Evolutionary conservation across 176 grass and related monocot species (phyloP).

Genomic region (Phyllostachys edulis): DNA sequence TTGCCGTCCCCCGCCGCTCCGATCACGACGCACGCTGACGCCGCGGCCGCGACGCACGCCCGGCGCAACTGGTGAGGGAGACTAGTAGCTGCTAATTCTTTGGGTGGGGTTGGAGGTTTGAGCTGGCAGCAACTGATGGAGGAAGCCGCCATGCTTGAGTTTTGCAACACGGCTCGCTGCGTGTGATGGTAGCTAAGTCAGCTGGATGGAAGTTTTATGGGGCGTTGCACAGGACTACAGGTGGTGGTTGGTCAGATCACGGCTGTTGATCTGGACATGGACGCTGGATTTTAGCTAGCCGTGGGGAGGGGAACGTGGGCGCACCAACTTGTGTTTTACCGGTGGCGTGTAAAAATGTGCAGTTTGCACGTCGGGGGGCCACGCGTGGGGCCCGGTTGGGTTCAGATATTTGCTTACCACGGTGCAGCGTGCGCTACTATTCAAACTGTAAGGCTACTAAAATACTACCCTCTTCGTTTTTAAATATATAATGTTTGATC

Average conservation of each 20-base stretch:
- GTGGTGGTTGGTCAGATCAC: conserved; percentile 36
- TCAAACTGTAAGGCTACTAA: no score
- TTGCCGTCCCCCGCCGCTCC: conserved; percentile 20
- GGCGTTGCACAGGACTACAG: neutral
- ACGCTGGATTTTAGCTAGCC: conserved; percentile 47
- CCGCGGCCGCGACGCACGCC: conserved; percentile 46
- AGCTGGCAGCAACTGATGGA: conserved; percentile 58
- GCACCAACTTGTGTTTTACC: conserved; percentile 26
- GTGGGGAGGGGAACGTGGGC: neutral
- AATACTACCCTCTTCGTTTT: no score
- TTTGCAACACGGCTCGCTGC: neutral
- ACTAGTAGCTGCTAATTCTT: neutral
- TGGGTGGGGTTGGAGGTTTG: conserved; percentile 14
- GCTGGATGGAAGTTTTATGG: neutral
- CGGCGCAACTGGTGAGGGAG: conserved; percentile 37
- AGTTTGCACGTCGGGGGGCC: conserved; percentile 41
- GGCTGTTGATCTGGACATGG: conserved; percentile 45
- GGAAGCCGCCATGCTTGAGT: conserved; percentile 37
- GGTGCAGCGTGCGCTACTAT: no score
- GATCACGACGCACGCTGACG: conserved; percentile 63
- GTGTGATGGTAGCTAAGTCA: neutral
- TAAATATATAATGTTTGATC: no score
- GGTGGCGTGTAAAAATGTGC: conserved; percentile 37
- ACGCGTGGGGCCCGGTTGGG: neutral
- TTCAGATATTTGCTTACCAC: conserved; percentile 49